These are phyloP conservation scores for Flaveria bidentis DNA, from an alignment of 129 eudicot genomes.

Conservation along the genomic window DNA sequence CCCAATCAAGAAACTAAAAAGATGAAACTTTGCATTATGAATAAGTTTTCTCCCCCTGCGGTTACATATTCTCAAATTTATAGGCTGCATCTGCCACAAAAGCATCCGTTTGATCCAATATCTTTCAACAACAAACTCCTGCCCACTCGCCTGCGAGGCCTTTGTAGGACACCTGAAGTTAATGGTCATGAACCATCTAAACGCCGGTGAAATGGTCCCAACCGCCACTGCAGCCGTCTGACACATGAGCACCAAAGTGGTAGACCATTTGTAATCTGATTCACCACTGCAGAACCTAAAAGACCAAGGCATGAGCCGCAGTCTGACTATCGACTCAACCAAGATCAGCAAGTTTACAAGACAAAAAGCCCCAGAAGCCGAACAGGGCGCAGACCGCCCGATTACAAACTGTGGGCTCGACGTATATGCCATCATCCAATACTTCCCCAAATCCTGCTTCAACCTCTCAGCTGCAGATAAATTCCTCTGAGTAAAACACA, in stretches of 20 bases:
- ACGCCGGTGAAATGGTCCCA: constrained; percentile 68
- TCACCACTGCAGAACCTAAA: constrained; percentile 44
- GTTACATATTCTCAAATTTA: constrained; percentile 25
- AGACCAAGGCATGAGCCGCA: constrained; percentile 41
- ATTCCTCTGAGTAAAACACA: constrained; percentile 29
- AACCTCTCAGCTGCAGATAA: constrained; percentile 26
- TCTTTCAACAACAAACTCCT: constrained; percentile 46
- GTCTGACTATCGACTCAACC: constrained; percentile 41
- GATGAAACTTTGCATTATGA: constrained; percentile 32
- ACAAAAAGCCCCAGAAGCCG: constrained; percentile 60
- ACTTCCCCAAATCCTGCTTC: constrained; percentile 37
- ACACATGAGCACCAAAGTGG: constrained; percentile 38
- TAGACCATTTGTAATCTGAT: constrained; percentile 62
- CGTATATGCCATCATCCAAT: constrained; percentile 67
- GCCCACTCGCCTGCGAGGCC: constrained; percentile 24
- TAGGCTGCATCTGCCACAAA: constrained; percentile 52
- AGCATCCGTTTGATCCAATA: constrained; percentile 48
- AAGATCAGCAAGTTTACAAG: constrained; percentile 40
- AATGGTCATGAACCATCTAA: constrained; percentile 57
- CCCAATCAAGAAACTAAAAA: constrained; percentile 34
- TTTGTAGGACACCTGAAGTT: constrained; percentile 43
- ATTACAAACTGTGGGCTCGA: constrained; percentile 61
- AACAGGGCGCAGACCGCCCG: constrained; percentile 55
- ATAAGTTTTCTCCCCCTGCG: constrained; percentile 42
- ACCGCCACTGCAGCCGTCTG: constrained; percentile 48